Conservation (phyloP, 805 yeast species). For the Candida sakaeoensis region DNA sequence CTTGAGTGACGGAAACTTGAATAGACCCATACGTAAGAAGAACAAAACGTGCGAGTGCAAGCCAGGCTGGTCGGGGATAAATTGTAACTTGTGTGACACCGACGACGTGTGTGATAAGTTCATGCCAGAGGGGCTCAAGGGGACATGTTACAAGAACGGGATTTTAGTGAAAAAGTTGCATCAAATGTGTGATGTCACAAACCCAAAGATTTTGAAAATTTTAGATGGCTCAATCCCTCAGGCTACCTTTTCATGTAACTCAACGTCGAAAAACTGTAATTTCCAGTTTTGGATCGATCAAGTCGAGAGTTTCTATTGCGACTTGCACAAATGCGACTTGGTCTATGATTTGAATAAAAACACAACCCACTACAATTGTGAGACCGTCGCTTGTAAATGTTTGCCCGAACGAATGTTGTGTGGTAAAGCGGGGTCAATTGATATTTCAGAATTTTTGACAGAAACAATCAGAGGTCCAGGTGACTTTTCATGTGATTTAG, state of each 20-base stretch:
- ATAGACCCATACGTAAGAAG: slow-evolving; percentile 60
- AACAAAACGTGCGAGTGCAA: slow-evolving; percentile 65
- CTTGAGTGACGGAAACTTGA: slow-evolving; percentile 54
- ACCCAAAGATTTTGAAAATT: slow-evolving; percentile 75
- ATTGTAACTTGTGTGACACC: slow-evolving; percentile 78
- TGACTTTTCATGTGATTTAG: slow-evolving; percentile 75
- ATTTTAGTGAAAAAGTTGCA: slow-evolving; percentile 73
- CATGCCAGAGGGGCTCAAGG: slow-evolving; percentile 80
- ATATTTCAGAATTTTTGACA: slow-evolving; percentile 85
- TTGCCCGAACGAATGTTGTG: slow-evolving; percentile 90
- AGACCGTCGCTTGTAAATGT: slow-evolving; percentile 78
- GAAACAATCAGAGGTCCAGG: slow-evolving; percentile 94
- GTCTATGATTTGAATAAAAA: slow-evolving; percentile 59
- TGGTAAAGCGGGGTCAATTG: slow-evolving; percentile 92
- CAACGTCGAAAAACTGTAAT: slow-evolving; percentile 61
- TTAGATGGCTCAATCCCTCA: slow-evolving; percentile 81
- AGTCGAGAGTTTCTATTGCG: slow-evolving; percentile 87
- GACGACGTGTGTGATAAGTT: slow-evolving; percentile 81
- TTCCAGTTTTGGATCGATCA: slow-evolving; percentile 97
- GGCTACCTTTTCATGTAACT: slow-evolving; percentile 86
- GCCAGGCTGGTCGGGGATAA: slow-evolving; percentile 90
- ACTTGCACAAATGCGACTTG: slow-evolving; percentile 67
- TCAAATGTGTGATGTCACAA: slow-evolving; percentile 95
- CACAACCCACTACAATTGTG: slow-evolving; percentile 74
- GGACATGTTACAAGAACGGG: slow-evolving; percentile 88